phyloP scores from a whole-genome alignment of 768 basidiomycete species.

The Exsudoporus frostii region DNA sequence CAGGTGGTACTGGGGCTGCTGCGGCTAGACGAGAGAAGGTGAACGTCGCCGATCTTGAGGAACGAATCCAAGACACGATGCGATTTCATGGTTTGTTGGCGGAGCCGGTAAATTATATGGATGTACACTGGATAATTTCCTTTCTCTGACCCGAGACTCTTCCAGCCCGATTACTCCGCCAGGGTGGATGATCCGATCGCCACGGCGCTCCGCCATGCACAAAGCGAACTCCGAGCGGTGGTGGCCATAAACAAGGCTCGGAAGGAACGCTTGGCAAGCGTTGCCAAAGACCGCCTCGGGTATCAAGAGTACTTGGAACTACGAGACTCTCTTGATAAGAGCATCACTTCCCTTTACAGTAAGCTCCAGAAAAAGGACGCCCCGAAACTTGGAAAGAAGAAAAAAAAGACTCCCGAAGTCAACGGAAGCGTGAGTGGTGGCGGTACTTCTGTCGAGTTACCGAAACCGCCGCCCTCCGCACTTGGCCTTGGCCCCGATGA shows the following conservation, averaged over 20 bases:
- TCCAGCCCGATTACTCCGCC: constrained; percentile 67
- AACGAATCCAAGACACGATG: constrained; percentile 71
- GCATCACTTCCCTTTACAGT: constrained; percentile 67
- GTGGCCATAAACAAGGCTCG: constrained; percentile 82
- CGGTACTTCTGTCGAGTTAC: constrained; percentile 32
- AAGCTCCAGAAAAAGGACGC: constrained; percentile 82
- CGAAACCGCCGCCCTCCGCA: constrained; percentile 68
- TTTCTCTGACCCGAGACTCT: constrained; percentile 20
- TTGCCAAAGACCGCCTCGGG: constrained; percentile 84
- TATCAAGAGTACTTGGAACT: constrained; percentile 88
- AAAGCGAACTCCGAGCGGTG: constrained; percentile 74
- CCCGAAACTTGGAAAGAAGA: constrained; percentile 68
- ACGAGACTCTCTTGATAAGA: constrained; percentile 84
- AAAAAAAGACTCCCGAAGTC: constrained; percentile 56
- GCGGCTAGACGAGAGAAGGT: constrained; percentile 71
- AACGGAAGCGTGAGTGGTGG: constrained; percentile 33
- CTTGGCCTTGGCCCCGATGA: constrained; percentile 69
- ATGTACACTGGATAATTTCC: constrained; percentile 1
- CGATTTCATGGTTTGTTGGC: constrained; percentile 70
- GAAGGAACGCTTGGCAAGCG: constrained; percentile 62
- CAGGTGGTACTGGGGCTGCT: constrained; percentile 75
- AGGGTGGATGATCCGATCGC: constrained; percentile 94
- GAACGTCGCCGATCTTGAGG: constrained; percentile 78
- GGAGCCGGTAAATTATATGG: constrained; percentile 54
- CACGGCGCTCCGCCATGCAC: constrained; percentile 83